Conservation (phyloP, 305 asterid genomes). For the Fraxinus latifolia region DNA sequence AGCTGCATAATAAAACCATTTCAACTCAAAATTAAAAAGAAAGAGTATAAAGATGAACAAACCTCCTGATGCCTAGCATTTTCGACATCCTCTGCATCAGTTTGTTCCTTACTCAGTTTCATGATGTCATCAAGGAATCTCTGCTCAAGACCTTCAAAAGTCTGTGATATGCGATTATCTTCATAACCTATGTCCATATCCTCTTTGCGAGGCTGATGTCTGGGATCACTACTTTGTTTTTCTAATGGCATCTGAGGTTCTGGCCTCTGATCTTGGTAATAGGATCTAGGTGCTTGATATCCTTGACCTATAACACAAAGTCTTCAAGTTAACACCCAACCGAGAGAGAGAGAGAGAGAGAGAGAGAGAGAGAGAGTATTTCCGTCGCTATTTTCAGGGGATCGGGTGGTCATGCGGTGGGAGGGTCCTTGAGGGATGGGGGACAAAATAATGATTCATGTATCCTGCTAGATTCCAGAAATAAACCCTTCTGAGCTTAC, state of each 20-base stretch:
- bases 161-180: slow-evolving; percentile 48
- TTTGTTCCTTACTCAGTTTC: slow-evolving; percentile 87
- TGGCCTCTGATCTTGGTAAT: slow-evolving; percentile 71
- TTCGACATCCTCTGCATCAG: slow-evolving; percentile 91
- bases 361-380: not conserved
- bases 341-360: not conserved
- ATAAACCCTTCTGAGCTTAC: not conserved
- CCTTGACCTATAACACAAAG: slow-evolving; percentile 56
- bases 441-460: not conserved
- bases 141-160: slow-evolving; percentile 81
- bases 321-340: slow-evolving; percentile 9
- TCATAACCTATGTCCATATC: slow-evolving; percentile 78
- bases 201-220: slow-evolving; percentile 70
- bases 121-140: slow-evolving; percentile 74
- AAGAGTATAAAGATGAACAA: slow-evolving; percentile 29
- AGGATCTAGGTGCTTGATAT: slow-evolving; percentile 66
- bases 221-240: slow-evolving; percentile 69
- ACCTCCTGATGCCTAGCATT: slow-evolving; percentile 93
- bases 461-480: not conserved
- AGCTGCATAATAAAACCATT: not conserved
- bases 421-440: not conserved
- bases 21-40: not conserved
- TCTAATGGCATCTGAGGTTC: slow-evolving; percentile 60
- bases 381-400: not conserved
- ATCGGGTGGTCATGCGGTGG: not conserved